Evolutionary conservation across 2,329 filamentous ascomycete species (phyloP), one percentile per base, ranked within the genome.

Genomic region (Aspergillus sp.): DNA sequence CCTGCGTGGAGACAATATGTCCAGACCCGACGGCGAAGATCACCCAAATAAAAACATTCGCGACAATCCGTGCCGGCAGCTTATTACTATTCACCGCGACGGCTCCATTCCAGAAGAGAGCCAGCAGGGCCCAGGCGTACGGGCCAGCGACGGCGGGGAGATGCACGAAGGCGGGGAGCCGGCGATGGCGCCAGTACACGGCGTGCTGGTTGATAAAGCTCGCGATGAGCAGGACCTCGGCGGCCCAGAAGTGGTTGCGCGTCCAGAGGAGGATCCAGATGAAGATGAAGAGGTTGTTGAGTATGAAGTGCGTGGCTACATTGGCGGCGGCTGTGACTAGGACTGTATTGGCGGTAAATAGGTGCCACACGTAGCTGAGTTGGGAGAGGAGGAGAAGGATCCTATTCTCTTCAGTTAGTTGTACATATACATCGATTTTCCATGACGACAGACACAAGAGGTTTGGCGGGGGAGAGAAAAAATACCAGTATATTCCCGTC

Each of bases 31-130:
- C 86, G 1, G 78, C 80, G 36, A 91, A 72, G 52, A 91, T 82
- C 28, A 83, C 81, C 89, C 89, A 95, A 60, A 95, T 86, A 57
- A 89, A 88, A 55, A 94, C 74, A 62, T 95, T 94, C 44, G 86
- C 88, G 27, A 93, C 79, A 55, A 94, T 83, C 42, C 87, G 75
- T n/a, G 86, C 83, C 2, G 83, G 75, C 4, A 88, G 66, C 48
- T 73, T 78, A 48, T 82, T 71, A 5, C 81, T 77, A 61, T 87
- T 75, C n/a, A 91, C 79, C 63, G 86, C 86, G 42, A 90, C 82
- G 19, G 89, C 88, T 6, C 89, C 89, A 57, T 88, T 87, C 87
- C 88, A 94, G 74, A 90, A 91, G 45, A 95, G 76, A 29, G 86
- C 85, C 9, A 91, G 82, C 61, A 93, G 86, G 9, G 85, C 89